These are phyloP conservation scores for Leccinum cinnamomeum DNA, from an alignment of 1,284 basidiomycete species.

Conservation along the genomic window DNA sequence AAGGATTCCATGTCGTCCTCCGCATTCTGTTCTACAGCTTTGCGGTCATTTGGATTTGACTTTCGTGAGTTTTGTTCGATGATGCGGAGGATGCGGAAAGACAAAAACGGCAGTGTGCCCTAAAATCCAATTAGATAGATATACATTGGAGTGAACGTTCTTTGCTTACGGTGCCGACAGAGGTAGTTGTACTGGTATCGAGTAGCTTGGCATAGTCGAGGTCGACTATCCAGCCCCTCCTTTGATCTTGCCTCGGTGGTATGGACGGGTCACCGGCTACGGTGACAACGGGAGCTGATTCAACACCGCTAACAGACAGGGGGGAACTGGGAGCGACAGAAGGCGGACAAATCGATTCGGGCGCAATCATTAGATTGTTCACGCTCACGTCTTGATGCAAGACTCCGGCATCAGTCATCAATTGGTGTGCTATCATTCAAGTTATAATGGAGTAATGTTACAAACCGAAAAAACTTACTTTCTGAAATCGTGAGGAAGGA, in stretches of 20 bases:
- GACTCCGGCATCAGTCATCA: not conserved
- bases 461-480: not conserved
- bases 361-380: not conserved
- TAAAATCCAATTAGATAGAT: not conserved
- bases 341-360: not conserved
- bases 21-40: not conserved
- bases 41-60: not conserved
- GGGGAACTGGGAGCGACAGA: not conserved
- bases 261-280: no score
- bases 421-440: not conserved
- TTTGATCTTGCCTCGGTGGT: not conserved
- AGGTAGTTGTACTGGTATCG: not conserved
- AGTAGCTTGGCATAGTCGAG: not conserved
- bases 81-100: not conserved
- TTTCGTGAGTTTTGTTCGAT: not conserved
- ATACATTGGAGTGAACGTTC: not conserved
- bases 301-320: no score
- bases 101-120: not conserved
- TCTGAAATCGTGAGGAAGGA: not conserved
- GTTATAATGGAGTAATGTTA: not conserved
- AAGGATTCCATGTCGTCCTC: not conserved
- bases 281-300: no score
- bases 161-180: not conserved
- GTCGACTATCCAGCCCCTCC: not conserved
- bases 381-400: not conserved